A percentile compares a stretch with the other conserved stretches of the same genome.
Conservation (phyloP, 306 rosid genomes). For the Fragaria nilgerrensis region DNA sequence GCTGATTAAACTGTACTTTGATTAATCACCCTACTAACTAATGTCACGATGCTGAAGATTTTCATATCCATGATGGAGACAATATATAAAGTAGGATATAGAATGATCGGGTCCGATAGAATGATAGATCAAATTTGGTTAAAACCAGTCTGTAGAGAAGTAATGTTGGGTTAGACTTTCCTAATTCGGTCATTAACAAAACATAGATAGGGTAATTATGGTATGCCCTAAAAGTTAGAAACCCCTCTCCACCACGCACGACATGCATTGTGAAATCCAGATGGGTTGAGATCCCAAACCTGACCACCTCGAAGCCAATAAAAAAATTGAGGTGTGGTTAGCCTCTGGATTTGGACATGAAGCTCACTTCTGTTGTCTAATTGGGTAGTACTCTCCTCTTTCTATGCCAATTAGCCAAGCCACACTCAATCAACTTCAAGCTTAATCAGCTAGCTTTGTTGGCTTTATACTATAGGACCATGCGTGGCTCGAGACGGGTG, state of each 20-base stretch:
- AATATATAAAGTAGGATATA: neutral
- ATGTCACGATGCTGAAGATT: conserved; percentile 1
- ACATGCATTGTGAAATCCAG: conserved; percentile 7
- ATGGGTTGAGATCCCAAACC: conserved; percentile 68
- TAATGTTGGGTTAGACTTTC: conserved; percentile 27
- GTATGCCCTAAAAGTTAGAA: neutral
- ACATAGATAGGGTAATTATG: conserved; percentile 36
- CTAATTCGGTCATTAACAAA: conserved; percentile 28
- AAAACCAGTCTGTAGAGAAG: neutral
- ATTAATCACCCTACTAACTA: neutral
- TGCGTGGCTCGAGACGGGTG: conserved; percentile 87
- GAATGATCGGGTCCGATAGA: no score
- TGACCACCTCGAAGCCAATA: conserved; percentile 49
- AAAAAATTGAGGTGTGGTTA: conserved; percentile 30
- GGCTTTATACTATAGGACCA: conserved; percentile 23
- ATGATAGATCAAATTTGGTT: neutral
- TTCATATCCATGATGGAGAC: conserved; percentile 1
- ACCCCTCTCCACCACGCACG: conserved; percentile 5
- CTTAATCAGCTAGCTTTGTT: conserved; percentile 18
- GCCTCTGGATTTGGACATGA: conserved; percentile 38
- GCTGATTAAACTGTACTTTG: neutral
- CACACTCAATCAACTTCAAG: conserved; percentile 18
- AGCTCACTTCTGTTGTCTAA: conserved; percentile 53
- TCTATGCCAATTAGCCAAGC: conserved; percentile 37
- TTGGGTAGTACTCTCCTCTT: conserved; percentile 47